Percentiles rank a stretch among this genome's conserved stretches.
These are phyloP conservation scores for Fraxinus floribunda DNA, from an alignment of 305 asterid species.

Conservation along the genomic window DNA sequence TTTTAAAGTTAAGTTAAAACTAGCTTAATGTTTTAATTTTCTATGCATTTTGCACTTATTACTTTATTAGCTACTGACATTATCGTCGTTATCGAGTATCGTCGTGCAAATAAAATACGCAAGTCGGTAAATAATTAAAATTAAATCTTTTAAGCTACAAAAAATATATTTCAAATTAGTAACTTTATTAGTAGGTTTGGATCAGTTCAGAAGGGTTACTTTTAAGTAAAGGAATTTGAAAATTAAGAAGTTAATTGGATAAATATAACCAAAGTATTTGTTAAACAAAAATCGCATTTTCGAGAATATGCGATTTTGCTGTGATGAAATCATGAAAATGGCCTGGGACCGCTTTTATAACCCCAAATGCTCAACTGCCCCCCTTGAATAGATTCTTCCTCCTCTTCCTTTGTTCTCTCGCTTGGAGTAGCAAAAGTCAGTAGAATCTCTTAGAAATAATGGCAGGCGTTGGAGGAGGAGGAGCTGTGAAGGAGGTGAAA, in stretches of 20 bases:
- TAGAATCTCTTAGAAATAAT: constrained; percentile 22
- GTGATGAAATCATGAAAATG: not conserved
- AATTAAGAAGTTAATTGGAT: not conserved
- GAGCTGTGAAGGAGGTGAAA: constrained; percentile 76
- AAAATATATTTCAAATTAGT: not conserved
- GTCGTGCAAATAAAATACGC: not conserved
- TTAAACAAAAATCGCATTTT: not conserved
- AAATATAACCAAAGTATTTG: not conserved
- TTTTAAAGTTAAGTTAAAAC: not conserved
- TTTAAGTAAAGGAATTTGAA: not conserved
- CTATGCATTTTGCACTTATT: not conserved
- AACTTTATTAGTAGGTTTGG: not conserved
- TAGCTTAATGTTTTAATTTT: not conserved
- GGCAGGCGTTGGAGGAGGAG: constrained; percentile 59
- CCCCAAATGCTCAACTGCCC: constrained; percentile 4
- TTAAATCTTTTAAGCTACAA: not conserved
- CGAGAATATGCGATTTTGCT: not conserved
- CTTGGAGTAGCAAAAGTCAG: constrained; percentile 20
- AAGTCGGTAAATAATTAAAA: not conserved
- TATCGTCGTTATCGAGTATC: not conserved
- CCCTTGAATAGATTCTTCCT: not conserved
- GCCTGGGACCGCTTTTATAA: not conserved
- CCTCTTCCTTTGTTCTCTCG: not conserved
- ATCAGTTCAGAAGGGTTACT: not conserved
- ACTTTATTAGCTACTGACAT: not conserved